Percentiles rank a stretch among this genome's conserved stretches.
Conservation (phyloP, 768 basidiomycete species). For the Lyophyllum decastes region DNA sequence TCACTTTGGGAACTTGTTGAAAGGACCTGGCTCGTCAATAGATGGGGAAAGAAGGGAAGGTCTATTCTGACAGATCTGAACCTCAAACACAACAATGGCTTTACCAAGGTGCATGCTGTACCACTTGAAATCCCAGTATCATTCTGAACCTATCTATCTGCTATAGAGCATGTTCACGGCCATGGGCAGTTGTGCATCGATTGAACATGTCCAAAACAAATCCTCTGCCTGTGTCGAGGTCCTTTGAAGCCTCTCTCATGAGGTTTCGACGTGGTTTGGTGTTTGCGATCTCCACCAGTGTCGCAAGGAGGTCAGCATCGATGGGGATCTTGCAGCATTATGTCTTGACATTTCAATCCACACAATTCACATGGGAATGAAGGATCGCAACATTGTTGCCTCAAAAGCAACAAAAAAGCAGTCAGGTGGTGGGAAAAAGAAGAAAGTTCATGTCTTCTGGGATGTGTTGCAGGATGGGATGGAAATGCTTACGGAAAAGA, state of each 20-base stretch:
- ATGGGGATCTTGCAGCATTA: conserved; percentile 7
- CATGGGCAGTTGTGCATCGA: conserved; percentile 13
- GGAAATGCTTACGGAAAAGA: neutral
- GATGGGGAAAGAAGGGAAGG: conserved; percentile 8
- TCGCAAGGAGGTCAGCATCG: conserved; percentile 2
- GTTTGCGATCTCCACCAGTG: neutral
- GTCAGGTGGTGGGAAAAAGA: neutral
- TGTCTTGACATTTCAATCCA: conserved; percentile 2
- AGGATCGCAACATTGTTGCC: neutral
- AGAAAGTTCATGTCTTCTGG: neutral
- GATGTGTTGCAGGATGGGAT: neutral
- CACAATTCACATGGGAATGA: neutral
- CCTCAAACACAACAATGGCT: conserved; percentile 16
- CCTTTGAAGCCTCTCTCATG: conserved; percentile 1
- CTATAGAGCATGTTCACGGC: conserved; percentile 18
- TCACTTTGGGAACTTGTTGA: conserved; percentile 8
- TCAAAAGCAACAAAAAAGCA: neutral
- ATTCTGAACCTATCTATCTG: neutral
- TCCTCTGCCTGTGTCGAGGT: conserved; percentile 15
- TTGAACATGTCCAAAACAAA: conserved; percentile 14
- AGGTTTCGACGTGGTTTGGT: conserved; percentile 3
- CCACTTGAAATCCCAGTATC: neutral
- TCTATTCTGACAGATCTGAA: conserved; percentile 15
- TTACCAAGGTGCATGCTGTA: conserved; percentile 10
- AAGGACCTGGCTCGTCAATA: conserved; percentile 14